Evolutionary conservation across 1,284 basidiomycete species (phyloP).

Genomic region (Trametes pubescens): DNA sequence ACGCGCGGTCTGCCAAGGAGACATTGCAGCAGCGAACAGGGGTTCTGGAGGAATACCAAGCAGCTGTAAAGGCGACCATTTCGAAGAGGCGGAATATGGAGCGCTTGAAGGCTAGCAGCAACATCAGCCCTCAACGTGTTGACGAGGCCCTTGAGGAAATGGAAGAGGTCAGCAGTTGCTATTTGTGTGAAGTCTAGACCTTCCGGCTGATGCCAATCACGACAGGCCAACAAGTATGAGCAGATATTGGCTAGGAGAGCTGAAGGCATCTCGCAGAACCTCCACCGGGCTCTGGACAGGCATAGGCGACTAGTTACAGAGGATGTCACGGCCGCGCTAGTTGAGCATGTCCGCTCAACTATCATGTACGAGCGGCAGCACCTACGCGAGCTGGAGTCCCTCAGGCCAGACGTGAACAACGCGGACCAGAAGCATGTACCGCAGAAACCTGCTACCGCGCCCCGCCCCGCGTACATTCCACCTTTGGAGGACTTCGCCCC

Average conservation of each 20-base stretch:
- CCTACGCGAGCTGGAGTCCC: conserved; percentile 87
- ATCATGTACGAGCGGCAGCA: conserved; percentile 92
- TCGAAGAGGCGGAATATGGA: conserved; percentile 91
- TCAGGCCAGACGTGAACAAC: conserved; percentile 76
- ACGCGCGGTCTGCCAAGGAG: conserved; percentile 94
- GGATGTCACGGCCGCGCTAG: conserved; percentile 85
- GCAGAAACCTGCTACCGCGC: conserved; percentile 54
- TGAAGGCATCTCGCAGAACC: conserved; percentile 89
- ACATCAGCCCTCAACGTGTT: conserved; percentile 85
- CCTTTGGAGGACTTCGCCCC: conserved; percentile 68
- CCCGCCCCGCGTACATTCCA: conserved; percentile 66
- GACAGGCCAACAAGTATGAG: conserved; percentile 88
- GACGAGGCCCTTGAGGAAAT: conserved; percentile 94
- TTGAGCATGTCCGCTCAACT: conserved; percentile 90
- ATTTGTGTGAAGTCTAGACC: neutral
- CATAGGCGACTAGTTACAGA: conserved; percentile 89
- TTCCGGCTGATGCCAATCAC: conserved; percentile 27
- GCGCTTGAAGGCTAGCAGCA: conserved; percentile 87
- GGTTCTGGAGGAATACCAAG: conserved; percentile 91
- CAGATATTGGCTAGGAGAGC: conserved; percentile 82
- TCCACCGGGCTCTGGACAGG: conserved; percentile 83
- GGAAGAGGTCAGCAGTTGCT: conserved; percentile 73
- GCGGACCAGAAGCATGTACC: conserved; percentile 68
- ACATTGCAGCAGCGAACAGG: conserved; percentile 86
- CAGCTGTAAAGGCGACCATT: conserved; percentile 90